Evolutionary conservation across 176 grass and related monocot species (phyloP).

Genomic region (Eremochloa ophiuroides): DNA sequence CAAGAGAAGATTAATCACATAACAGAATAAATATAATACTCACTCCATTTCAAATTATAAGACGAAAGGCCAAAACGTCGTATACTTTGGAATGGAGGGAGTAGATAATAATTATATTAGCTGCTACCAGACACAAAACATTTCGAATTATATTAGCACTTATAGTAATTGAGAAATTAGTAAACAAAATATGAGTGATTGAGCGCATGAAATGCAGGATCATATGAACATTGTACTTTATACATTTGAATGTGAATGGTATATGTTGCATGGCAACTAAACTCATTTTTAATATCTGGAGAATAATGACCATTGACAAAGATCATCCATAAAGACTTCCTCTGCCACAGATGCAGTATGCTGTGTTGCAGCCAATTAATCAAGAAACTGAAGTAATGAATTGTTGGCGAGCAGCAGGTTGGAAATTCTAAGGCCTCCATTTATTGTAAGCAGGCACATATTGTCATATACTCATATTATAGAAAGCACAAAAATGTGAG

Average conservation of each 20-base stretch:
- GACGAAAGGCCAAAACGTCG: too few relatives aligned
- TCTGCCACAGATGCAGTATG: not conserved
- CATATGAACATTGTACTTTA: not conserved
- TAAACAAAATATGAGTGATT: not conserved
- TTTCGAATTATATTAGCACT: not conserved
- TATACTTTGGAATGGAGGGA: too few relatives aligned
- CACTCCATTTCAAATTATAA: too few relatives aligned
- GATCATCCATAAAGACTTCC: not conserved
- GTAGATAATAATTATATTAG: not conserved
- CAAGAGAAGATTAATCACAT: conserved; percentile 10
- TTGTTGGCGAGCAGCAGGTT: not conserved
- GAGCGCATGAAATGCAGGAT: not conserved
- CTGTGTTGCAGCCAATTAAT: not conserved
- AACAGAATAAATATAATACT: not conserved
- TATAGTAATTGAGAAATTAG: not conserved
- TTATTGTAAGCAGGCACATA: conserved; percentile 15
- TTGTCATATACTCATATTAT: not conserved
- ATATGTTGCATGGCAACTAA: not conserved
- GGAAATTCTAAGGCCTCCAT: not conserved
- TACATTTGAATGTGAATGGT: not conserved
- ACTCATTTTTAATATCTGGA: not conserved
- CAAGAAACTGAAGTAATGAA: not conserved
- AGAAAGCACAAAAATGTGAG: not conserved
- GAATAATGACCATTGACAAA: not conserved
- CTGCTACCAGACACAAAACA: not conserved